These are phyloP conservation scores for Myxozyma nipponensis DNA, from an alignment of 805 yeast species.

Conservation along the genomic window DNA sequence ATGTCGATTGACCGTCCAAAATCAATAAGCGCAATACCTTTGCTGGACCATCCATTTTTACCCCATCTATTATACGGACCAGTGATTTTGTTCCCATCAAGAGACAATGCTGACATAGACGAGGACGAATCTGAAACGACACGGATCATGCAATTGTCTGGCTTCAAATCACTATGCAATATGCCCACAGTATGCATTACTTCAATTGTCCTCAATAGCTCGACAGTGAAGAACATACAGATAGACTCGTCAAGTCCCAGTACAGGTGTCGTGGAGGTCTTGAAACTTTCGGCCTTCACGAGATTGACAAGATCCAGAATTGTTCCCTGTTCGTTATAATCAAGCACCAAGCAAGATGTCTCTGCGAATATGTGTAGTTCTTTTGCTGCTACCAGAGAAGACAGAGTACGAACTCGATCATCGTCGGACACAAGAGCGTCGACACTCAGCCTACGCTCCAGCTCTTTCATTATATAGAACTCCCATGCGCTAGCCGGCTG, in stretches of 20 bases:
- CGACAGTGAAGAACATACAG: slow-evolving; percentile 59
- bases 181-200: slow-evolving; percentile 61
- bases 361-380: slow-evolving; percentile 56
- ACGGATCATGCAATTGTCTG: slow-evolving; percentile 80
- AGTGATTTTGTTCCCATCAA: slow-evolving; percentile 1
- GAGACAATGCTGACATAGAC: slow-evolving; percentile 17
- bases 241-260: slow-evolving; percentile 53
- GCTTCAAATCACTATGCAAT: slow-evolving; percentile 79
- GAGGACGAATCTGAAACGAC: slow-evolving; percentile 36
- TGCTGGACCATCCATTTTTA: slow-evolving; percentile 45
- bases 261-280: slow-evolving; percentile 14
- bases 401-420: slow-evolving; percentile 28
- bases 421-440: slow-evolving; percentile 5
- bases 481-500: slow-evolving; percentile 76
- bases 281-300: slow-evolving; percentile 36
- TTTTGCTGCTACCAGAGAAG: slow-evolving; percentile 49
- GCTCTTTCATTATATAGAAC: slow-evolving; percentile 61
- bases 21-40: slow-evolving; percentile 66
- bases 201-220: slow-evolving; percentile 57
- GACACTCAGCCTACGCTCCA: slow-evolving; percentile 44
- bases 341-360: slow-evolving; percentile 64
- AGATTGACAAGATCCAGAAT: slow-evolving; percentile 62
- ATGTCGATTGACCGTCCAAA: slow-evolving; percentile 79
- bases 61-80: slow-evolving; percentile 38
- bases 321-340: slow-evolving; percentile 68